These are phyloP conservation scores for Leccinum incarnatum DNA, from an alignment of 768 basidiomycete species.

Conservation along the genomic window DNA sequence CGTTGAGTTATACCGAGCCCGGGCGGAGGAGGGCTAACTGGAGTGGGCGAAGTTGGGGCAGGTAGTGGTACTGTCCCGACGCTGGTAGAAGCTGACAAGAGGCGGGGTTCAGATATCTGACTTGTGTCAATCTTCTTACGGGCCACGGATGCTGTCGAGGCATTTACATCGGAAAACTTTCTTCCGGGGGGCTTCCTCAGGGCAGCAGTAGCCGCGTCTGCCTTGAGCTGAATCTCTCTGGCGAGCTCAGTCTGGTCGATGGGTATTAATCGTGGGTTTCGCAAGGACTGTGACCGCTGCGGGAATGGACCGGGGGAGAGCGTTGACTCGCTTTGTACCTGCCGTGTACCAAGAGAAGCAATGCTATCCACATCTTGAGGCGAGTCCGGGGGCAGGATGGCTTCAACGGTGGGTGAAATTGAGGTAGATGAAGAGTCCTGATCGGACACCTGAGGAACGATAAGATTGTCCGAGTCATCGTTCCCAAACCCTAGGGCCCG, in stretches of 20 bases:
- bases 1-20: slow-evolving; percentile 61
- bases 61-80: slow-evolving; percentile 66
- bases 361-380: slow-evolving; percentile 17
- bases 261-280: slow-evolving; percentile 37
- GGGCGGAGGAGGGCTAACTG: slow-evolving; percentile 36
- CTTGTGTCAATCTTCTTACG: slow-evolving; percentile 60
- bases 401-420: slow-evolving; percentile 35
- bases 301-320: slow-evolving; percentile 21
- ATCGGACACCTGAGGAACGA: slow-evolving; percentile 20
- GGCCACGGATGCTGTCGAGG: slow-evolving; percentile 38
- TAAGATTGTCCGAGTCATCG: slow-evolving; percentile 33
- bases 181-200: slow-evolving; percentile 50
- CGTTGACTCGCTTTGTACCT: neutral
- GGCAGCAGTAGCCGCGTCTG: slow-evolving; percentile 62
- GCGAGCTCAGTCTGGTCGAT: slow-evolving; percentile 56
- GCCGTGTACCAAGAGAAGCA: slow-evolving; percentile 3
- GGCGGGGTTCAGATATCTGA: slow-evolving; percentile 63
- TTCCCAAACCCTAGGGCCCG: slow-evolving; percentile 65
- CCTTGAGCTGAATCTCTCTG: slow-evolving; percentile 64
- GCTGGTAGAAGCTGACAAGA: slow-evolving; percentile 66
- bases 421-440: slow-evolving; percentile 31
- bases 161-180: slow-evolving; percentile 41
- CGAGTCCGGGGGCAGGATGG: slow-evolving; percentile 27
- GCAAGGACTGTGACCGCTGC: slow-evolving; percentile 35
- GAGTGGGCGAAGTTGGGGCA: slow-evolving; percentile 31